Evolutionary conservation across 352 stramenopile species (phyloP), one percentile per base, ranked within the genome.

Genomic region (Phytophthora boehmeriae): DNA sequence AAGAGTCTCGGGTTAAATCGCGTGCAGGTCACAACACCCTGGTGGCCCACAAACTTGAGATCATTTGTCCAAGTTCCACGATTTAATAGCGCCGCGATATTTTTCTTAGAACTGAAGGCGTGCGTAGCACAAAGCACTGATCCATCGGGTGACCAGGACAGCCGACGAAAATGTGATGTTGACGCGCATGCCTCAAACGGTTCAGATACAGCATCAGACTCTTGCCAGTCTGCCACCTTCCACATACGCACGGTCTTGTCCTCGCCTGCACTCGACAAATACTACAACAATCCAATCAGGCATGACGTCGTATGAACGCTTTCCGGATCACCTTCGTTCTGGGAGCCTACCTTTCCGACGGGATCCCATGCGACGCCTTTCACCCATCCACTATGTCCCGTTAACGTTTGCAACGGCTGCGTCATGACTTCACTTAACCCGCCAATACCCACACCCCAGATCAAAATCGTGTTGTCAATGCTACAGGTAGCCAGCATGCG

Each of bases 401-500:
- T 68, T 1, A 96, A 78, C 42, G 78, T 91, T 8, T 92, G 88
- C 28, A 96, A 66, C 13, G 88, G 88, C 62, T 90, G 83, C 32
- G 66, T 91, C 76, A 94, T 89, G n/a, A 93, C 76, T 1, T 88
- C 68, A 28, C 53, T 76, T 19, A 90, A 38, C 23, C 64, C 70
- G 1, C 76, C 63, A 11, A 77, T 64, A 49, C 85, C 78, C 20
- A 96, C 81, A 53, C 90, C 80, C 88, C 88, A 96, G 52, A 96
- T 91, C 43, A 92, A 73, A 58, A 96, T 93, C 28, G 82, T 84
- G 59, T 96, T 96, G 70, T 96, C 88, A 55, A 96, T 94, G 54
- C 85, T 94, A 69, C 88, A 96, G 2, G 85, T 94, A n/a, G 88
- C 88, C 16, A 96, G 63, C 66, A 95, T 92, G 6, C 85, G 83